phyloP scores from a whole-genome alignment of 805 yeast genomes.

The Yarrowia sp. region DNA sequence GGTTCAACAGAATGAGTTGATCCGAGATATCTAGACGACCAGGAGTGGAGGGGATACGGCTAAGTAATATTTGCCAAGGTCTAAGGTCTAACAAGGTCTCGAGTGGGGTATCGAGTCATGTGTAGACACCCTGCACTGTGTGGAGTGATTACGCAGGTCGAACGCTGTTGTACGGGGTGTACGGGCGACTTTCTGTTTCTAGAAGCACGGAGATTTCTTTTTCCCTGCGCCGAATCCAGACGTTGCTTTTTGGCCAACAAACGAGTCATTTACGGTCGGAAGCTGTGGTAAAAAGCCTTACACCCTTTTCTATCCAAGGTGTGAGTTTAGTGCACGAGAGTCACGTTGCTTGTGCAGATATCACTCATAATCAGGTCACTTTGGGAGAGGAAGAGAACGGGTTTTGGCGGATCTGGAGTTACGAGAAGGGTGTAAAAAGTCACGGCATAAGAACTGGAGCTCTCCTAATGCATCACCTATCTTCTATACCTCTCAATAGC shows the following conservation, averaged over 20 bases:
- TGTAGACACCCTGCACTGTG: no score
- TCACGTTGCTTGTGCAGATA: slow-evolving; percentile 23
- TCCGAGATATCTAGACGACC: background rate
- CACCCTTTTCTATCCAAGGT: background rate
- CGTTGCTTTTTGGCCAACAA: background rate
- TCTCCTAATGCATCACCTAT: no score
- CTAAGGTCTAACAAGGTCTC: background rate
- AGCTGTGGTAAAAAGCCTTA: background rate
- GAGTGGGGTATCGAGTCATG: no score
- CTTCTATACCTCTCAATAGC: no score
- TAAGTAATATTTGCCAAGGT: background rate
- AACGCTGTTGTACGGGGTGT: no score
- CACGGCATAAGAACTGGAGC: background rate
- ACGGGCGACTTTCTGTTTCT: background rate
- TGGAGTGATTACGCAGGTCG: no score
- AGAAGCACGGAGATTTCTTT: background rate
- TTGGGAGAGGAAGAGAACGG: no score
- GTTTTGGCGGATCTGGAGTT: no score
- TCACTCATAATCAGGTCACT: slow-evolving; percentile 20
- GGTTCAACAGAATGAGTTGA: background rate
- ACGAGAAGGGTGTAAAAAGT: background rate
- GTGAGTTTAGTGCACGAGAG: slow-evolving; percentile 9
- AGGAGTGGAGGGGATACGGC: background rate
- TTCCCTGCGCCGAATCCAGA: background rate
- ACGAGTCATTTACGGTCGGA: background rate